Conservation (phyloP, 2,329 filamentous ascomycete genomes). For the Xylariaceae sp. region DNA sequence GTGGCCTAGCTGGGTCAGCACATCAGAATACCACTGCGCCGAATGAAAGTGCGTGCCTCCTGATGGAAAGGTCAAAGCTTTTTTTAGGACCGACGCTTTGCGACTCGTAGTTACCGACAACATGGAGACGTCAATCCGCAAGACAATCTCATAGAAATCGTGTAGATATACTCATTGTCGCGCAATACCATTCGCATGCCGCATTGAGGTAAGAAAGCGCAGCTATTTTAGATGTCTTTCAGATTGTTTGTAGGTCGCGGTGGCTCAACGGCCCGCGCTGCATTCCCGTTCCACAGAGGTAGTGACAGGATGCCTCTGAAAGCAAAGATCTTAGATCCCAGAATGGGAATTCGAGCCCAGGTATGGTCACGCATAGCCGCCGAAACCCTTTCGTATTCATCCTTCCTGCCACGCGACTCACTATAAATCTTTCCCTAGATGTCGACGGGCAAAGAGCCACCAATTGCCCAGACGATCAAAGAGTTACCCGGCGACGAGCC, state of each 20-base stretch:
- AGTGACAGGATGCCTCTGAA: conserved; percentile 69
- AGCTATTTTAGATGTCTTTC: conserved; percentile 51
- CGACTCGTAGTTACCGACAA: conserved; percentile 2
- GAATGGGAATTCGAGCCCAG: conserved; percentile 48
- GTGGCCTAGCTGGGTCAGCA: background rate
- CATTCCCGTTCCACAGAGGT: conserved; percentile 41
- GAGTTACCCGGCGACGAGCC: conserved; percentile 66
- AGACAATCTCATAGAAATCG: background rate
- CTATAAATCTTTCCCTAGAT: conserved; percentile 31
- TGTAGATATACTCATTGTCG: conserved; percentile 32
- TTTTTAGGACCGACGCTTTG: conserved; percentile 21
- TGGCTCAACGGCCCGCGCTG: conserved; percentile 46
- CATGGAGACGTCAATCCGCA: background rate
- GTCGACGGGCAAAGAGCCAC: conserved; percentile 31
- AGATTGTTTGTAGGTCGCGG: conserved; percentile 51
- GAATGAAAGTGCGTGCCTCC: background rate
- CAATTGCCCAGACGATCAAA: conserved; percentile 38
- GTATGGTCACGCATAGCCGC: conserved; percentile 34
- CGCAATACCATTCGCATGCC: conserved; percentile 29
- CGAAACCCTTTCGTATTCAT: background rate
- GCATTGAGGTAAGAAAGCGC: conserved; percentile 31
- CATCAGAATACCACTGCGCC: background rate
- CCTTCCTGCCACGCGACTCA: background rate
- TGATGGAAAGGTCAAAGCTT: conserved; percentile 8
- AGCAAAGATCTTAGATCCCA: conserved; percentile 65